Evolutionary conservation across 2,329 filamentous ascomycete genomes (phyloP).

Genomic region (Dothiorella sarmentorum): DNA sequence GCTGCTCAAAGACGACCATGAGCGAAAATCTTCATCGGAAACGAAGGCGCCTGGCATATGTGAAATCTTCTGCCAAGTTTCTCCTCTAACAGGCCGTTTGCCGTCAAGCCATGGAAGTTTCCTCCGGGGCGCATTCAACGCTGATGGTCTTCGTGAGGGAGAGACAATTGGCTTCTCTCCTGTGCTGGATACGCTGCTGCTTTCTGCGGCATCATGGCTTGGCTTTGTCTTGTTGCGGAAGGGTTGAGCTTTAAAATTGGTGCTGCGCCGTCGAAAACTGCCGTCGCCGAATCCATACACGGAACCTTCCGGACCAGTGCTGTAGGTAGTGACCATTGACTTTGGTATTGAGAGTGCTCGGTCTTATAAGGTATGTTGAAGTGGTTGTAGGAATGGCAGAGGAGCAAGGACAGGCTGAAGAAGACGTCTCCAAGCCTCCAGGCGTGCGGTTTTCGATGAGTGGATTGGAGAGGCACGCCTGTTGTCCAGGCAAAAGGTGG

Average conservation of each 20-base stretch:
- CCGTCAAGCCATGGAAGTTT: constrained; percentile 20
- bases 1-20: background rate
- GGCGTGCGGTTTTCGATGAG: background rate
- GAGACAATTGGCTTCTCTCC: background rate
- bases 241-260: background rate
- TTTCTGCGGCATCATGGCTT: too few species aligned
- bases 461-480: background rate
- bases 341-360: background rate
- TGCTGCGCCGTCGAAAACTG: constrained; percentile 1
- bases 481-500: background rate
- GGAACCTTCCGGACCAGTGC: background rate
- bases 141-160: background rate
- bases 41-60: constrained; percentile 17
- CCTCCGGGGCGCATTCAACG: background rate
- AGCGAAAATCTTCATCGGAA: constrained; percentile 4
- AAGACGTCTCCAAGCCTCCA: too few species aligned
- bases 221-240: background rate
- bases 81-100: background rate
- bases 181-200: too few species aligned
- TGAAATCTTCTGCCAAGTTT: background rate
- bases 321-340: constrained; percentile 4
- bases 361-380: too few species aligned
- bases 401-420: background rate
- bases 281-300: background rate
- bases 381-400: too few species aligned